Evolutionary conservation across 768 basidiomycete genomes (phyloP).

Genomic region (Hydnomerulius pinastri): DNA sequence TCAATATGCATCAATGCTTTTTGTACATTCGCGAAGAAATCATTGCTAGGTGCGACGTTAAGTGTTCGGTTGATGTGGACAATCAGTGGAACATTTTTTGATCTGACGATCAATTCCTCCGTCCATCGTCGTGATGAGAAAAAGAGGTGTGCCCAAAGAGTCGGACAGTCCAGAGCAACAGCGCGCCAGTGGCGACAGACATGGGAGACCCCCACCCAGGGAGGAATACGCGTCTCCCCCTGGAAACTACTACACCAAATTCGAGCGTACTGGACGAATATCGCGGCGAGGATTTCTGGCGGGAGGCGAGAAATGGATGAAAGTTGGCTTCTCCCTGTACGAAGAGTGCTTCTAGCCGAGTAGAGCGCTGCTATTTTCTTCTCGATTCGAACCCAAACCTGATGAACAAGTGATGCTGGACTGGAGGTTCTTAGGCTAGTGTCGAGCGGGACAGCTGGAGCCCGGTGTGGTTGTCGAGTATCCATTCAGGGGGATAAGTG

Average conservation of each 20-base stretch:
- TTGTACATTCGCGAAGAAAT: no score
- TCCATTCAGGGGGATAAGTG: no score
- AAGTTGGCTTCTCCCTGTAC: conserved; percentile 1
- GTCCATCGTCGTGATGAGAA: neutral
- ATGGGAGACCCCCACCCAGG: conserved; percentile 5
- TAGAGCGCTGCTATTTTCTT: neutral
- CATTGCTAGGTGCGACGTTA: no score
- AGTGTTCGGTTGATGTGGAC: no score
- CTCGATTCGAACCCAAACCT: conserved; percentile 3
- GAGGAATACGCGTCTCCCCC: neutral
- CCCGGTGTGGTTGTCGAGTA: no score
- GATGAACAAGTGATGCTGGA: neutral
- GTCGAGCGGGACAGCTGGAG: no score
- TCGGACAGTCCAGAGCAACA: conserved; percentile 39
- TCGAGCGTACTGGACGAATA: conserved; percentile 3
- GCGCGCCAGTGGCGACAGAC: conserved; percentile 37
- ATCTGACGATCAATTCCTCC: neutral
- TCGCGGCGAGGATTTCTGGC: conserved; percentile 4
- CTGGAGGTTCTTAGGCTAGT: no score
- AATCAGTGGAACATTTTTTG: no score
- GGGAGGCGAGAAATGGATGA: conserved; percentile 5
- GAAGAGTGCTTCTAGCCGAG: conserved; percentile 1
- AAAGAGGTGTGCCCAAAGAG: conserved; percentile 38
- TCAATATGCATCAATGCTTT: no score
- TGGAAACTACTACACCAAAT: no score